A percentile compares a stretch with the other conserved stretches of the same genome.
phyloP scores from a whole-genome alignment of 306 rosid species.

The Gastrolobium bilobum region DNA sequence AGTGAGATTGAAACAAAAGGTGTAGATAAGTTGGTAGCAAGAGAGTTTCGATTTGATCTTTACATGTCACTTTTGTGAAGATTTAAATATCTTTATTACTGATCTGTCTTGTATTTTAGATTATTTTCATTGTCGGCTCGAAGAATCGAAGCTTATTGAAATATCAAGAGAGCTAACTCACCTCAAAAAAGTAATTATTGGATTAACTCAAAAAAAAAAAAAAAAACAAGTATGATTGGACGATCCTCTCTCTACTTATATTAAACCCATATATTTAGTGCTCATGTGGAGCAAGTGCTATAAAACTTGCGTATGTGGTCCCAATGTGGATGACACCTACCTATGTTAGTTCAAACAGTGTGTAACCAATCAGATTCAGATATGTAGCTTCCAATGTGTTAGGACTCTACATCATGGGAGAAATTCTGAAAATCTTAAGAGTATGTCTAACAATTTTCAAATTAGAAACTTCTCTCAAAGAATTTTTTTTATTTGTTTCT shows the following conservation, averaged over 20 bases:
- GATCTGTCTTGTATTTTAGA: no score
- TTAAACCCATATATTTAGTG: conserved; percentile 21
- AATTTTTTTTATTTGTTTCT: not conserved
- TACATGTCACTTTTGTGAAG: no score
- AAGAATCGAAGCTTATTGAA: no score
- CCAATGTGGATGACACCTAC: conserved; percentile 56
- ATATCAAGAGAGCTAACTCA: no score
- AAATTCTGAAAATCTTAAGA: not conserved
- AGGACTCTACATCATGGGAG: conserved; percentile 59
- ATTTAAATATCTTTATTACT: no score
- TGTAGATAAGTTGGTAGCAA: no score
- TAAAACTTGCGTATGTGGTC: conserved; percentile 52
- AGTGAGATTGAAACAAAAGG: conserved; percentile 8
- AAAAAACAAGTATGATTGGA: conserved; percentile 33
- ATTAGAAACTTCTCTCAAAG: not conserved
- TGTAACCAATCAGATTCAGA: conserved; percentile 56
- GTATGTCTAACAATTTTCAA: conserved; percentile 24
- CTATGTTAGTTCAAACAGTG: conserved; percentile 51
- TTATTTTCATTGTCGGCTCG: no score
- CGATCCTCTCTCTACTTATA: conserved; percentile 50
- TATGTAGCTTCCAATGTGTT: conserved; percentile 49
- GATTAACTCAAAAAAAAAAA: no score
- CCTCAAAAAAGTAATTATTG: no score
- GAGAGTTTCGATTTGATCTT: no score
- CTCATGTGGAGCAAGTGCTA: conserved; percentile 48